These are phyloP conservation scores for Xylaria sp. DNA, from an alignment of 2,329 filamentous ascomycete species.

Conservation along the genomic window DNA sequence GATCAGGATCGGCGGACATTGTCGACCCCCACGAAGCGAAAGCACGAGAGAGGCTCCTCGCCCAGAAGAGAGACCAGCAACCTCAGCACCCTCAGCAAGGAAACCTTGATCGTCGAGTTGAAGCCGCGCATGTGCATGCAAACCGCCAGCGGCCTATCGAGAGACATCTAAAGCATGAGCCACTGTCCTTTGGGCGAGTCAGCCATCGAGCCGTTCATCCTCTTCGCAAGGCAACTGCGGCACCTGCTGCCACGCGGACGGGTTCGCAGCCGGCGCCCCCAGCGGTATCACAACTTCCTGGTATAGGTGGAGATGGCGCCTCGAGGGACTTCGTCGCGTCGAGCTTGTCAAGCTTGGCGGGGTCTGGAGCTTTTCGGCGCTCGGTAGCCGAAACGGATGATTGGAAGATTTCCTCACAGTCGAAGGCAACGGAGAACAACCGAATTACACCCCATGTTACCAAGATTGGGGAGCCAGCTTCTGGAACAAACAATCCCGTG, in stretches of 20 bases:
- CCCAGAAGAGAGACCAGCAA: slow-evolving; percentile 31
- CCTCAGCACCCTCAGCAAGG: slow-evolving; percentile 10
- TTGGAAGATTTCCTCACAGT: neutral
- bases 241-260: neutral
- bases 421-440: neutral
- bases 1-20: slow-evolving; percentile 11
- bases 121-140: slow-evolving; percentile 36
- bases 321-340: neutral
- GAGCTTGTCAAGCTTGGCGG: slow-evolving; percentile 2
- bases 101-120: slow-evolving; percentile 7
- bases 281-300: neutral
- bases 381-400: neutral
- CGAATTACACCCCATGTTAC: neutral
- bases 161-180: neutral
- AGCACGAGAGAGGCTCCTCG: slow-evolving; percentile 42
- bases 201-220: neutral
- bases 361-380: slow-evolving; percentile 4
- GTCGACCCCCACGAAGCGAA: slow-evolving; percentile 37
- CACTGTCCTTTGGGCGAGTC: neutral
- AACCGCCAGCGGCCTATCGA: slow-evolving; percentile 38
- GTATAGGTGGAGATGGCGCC: neutral
- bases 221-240: neutral
- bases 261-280: neutral
- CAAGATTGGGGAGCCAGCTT: neutral
- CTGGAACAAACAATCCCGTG: neutral